These are phyloP conservation scores for Cystobasidium onofrii DNA, from an alignment of 768 basidiomycete genomes.

Conservation along the genomic window DNA sequence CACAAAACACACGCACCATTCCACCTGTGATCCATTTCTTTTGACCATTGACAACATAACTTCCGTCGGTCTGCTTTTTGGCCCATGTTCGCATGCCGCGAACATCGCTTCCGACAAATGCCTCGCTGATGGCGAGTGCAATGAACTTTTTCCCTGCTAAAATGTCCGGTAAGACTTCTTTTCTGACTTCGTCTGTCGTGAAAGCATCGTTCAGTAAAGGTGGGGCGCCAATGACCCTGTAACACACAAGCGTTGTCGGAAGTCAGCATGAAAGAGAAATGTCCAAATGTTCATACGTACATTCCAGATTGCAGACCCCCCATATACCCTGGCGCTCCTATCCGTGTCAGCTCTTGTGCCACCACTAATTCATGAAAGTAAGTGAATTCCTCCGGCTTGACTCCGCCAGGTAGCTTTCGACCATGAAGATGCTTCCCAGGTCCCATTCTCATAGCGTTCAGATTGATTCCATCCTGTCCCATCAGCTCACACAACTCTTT, in stretches of 20 bases:
- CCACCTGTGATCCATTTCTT: constrained; percentile 49
- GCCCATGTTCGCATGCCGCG: constrained; percentile 47
- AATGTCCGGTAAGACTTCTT: constrained; percentile 61
- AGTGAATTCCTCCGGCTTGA: constrained; percentile 72
- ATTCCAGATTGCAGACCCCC: constrained; percentile 52
- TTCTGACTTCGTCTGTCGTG: background rate
- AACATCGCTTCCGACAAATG: constrained; percentile 67
- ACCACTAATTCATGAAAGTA: constrained; percentile 82
- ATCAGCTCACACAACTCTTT: constrained; percentile 30
- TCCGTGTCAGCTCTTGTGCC: constrained; percentile 65
- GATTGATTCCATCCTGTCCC: constrained; percentile 46
- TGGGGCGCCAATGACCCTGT: constrained; percentile 57
- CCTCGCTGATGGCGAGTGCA: constrained; percentile 78
- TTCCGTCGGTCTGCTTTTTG: background rate
- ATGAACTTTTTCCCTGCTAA: constrained; percentile 58
- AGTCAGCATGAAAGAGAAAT: background rate
- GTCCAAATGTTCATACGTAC: background rate
- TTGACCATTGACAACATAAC: constrained; percentile 54
- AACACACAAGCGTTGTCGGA: constrained; percentile 48
- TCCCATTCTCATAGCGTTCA: constrained; percentile 85
- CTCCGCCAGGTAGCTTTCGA: constrained; percentile 59
- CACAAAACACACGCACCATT: constrained; percentile 22
- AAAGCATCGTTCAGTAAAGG: constrained; percentile 78
- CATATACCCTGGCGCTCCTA: constrained; percentile 66
- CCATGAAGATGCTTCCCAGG: constrained; percentile 82